These are phyloP conservation scores for Kentomonas sorsogonicus DNA, from an alignment of 208 protist species.

Conservation along the genomic window DNA sequence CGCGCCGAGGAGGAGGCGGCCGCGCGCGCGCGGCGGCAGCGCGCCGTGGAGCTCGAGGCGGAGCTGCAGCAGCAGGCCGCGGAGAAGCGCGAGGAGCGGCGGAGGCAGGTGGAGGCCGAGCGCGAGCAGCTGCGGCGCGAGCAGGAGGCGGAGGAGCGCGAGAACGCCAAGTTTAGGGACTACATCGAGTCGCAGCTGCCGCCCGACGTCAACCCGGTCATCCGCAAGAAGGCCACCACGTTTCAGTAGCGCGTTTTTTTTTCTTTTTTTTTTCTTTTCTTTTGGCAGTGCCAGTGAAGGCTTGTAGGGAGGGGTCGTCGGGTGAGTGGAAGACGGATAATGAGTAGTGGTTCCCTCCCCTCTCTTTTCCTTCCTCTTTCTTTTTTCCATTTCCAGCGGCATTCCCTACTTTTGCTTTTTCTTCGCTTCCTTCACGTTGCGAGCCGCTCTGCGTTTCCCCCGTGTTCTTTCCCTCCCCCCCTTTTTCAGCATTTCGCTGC, in stretches of 20 bases:
- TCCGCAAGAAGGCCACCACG: conserved; percentile 49
- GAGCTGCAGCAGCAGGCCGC: conserved; percentile 63
- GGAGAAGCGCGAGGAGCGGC: conserved; percentile 57
- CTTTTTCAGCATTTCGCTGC: too few relatives aligned
- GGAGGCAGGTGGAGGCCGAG: conserved; percentile 28
- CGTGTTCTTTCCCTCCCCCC: neutral
- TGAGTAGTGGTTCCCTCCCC: too few relatives aligned
- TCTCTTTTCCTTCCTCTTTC: too few relatives aligned
- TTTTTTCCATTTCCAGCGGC: neutral
- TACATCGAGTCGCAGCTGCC: conserved; percentile 72
- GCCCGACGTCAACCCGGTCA: conserved; percentile 35
- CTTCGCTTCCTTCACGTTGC: neutral
- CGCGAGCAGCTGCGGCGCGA: conserved; percentile 27
- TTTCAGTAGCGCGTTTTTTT: conserved; percentile 18
- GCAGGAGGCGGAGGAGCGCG: conserved; percentile 29
- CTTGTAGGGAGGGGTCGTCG: too few relatives aligned
- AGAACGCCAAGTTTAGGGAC: conserved; percentile 42
- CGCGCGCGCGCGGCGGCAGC: conserved; percentile 22
- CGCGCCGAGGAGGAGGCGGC: conserved; percentile 34
- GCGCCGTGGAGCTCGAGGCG: conserved; percentile 30
- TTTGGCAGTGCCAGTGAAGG: too few relatives aligned
- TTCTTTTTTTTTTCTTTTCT: neutral
- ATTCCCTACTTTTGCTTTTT: neutral
- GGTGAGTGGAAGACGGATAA: too few relatives aligned
- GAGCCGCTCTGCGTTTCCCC: neutral